Percentiles rank a stretch among this genome's conserved stretches.
Conservation (phyloP, 331 rosid species). For the Ulmus americana region DNA sequence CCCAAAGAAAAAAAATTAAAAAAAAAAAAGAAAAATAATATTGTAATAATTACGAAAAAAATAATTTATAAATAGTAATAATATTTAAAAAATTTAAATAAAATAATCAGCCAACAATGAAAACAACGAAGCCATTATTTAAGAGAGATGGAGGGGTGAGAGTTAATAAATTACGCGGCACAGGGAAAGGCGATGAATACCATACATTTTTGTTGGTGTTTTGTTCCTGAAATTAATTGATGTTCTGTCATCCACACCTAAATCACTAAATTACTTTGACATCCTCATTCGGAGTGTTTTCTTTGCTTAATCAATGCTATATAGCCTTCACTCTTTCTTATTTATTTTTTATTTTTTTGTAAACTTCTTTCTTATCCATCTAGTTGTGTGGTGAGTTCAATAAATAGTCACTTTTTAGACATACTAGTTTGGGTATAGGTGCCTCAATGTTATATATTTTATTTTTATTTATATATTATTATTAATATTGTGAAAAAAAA, state of each 20-base stretch:
- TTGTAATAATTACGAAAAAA: too few species aligned
- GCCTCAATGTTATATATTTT: too few species aligned
- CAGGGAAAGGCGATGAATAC: background rate
- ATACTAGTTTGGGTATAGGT: too few species aligned
- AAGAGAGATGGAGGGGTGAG: background rate
- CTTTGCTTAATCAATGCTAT: constrained; percentile 2
- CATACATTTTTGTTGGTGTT: background rate
- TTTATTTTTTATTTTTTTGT: background rate
- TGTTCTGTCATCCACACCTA: constrained; percentile 7
- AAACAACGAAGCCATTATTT: too few species aligned
- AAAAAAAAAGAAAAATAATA: too few species aligned
- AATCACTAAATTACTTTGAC: background rate
- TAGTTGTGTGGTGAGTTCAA: constrained; percentile 2
- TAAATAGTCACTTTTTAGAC: background rate
- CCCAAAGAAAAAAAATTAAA: too few species aligned
- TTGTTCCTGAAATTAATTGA: background rate
- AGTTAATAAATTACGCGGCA: background rate
- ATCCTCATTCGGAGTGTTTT: background rate
- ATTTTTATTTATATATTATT: too few species aligned
- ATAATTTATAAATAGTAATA: too few species aligned
- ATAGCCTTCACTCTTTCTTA: background rate
- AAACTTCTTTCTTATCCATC: background rate
- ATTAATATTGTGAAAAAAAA: too few species aligned
- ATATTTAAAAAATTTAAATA: background rate
- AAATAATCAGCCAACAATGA: too few species aligned